A percentile compares a stretch with the other conserved stretches of the same genome.
Conservation (phyloP, 202 grass and related monocot genomes). For the Dendrocalamus latiflorus region DNA sequence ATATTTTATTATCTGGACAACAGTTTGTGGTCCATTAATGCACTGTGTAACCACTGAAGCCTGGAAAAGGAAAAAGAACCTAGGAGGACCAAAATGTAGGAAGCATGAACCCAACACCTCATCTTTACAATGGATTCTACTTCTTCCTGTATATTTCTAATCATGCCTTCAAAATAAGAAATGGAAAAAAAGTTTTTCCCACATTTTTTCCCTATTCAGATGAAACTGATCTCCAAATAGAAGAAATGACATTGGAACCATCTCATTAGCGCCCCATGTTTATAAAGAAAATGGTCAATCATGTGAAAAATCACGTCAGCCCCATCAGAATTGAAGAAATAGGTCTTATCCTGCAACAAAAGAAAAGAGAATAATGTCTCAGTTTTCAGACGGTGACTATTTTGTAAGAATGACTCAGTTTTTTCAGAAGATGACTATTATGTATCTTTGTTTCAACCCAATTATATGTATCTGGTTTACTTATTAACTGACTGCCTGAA, state of each 20-base stretch:
- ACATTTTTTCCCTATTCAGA: neutral
- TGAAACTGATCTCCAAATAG: neutral
- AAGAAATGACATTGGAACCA: neutral
- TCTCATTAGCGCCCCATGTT: neutral
- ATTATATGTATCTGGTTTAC: neutral
- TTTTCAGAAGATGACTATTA: neutral
- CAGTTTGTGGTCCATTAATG: conserved; percentile 17
- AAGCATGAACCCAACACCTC: neutral
- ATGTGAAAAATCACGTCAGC: conserved; percentile 92
- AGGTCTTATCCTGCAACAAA: conserved; percentile 67
- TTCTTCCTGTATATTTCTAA: neutral
- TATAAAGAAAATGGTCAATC: conserved; percentile 77
- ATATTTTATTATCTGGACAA: neutral
- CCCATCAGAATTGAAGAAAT: conserved; percentile 73
- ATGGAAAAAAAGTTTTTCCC: neutral
- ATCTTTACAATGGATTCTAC: neutral
- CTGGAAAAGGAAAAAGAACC: neutral
- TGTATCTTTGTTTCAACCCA: neutral
- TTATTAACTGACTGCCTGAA: neutral
- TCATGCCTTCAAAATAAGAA: neutral
- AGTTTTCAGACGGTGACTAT: neutral
- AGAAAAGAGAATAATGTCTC: neutral
- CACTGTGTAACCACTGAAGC: neutral
- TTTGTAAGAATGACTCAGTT: neutral
- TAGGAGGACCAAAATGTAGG: conserved; percentile 10